Percentiles rank a stretch among this genome's conserved stretches.
These are phyloP conservation scores for Bidens hawaiensis DNA, from an alignment of 140 eudicot genomes.

Conservation along the genomic window DNA sequence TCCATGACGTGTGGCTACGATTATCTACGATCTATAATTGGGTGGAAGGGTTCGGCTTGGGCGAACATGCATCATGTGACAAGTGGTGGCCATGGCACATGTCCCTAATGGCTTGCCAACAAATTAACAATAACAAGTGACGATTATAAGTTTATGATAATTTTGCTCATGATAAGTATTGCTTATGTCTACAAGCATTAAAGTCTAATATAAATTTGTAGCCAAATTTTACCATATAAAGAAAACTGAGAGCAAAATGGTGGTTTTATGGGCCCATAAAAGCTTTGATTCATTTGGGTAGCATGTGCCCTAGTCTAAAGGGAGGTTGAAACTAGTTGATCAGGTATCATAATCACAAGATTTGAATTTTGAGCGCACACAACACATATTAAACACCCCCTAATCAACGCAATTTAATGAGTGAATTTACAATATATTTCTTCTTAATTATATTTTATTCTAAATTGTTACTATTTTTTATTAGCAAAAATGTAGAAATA, in stretches of 20 bases:
- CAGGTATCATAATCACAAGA: constrained; percentile 40
- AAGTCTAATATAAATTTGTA: not conserved
- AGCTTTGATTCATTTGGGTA: constrained; percentile 19
- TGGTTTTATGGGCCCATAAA: constrained; percentile 32
- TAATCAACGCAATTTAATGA: constrained; percentile 4
- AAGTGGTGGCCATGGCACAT: constrained; percentile 18
- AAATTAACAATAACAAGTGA: constrained; percentile 12
- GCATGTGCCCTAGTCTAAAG: constrained; percentile 45
- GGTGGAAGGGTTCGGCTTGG: not conserved
- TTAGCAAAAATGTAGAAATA: no score
- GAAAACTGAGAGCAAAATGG: constrained; percentile 21
- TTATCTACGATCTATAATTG: not conserved
- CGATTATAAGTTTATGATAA: constrained; percentile 6
- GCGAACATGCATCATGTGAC: constrained; percentile 29
- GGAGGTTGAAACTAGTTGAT: constrained; percentile 23
- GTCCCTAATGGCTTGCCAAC: not conserved
- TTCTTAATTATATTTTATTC: not conserved
- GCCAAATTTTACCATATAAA: constrained; percentile 12
- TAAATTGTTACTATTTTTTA: no score
- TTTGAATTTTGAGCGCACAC: constrained; percentile 36
- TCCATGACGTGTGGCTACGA: not conserved
- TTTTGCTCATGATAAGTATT: not conserved
- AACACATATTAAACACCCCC: not conserved
- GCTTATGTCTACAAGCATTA: not conserved
- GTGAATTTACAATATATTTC: not conserved